Evolutionary conservation across 805 yeast species (phyloP), one percentile per base, ranked within the genome.

Genomic region (Candida ortonii): DNA sequence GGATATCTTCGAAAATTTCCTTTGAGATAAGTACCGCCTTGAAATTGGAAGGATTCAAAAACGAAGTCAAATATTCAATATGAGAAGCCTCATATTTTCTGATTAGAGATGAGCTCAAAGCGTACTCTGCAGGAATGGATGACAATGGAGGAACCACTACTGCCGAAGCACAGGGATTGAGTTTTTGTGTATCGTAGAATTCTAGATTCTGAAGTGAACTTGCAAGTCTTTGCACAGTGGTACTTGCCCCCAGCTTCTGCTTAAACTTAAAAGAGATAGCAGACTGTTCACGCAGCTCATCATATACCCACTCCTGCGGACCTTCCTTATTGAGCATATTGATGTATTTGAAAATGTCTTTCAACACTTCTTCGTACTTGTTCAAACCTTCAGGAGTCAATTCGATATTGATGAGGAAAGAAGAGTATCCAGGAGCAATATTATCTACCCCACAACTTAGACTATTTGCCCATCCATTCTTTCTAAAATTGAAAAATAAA

Each of bases 261-360:
- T 70, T 76, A 55, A 86, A 93, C 55, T 78, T 80, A 63, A 90
- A 90, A 43, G 74, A 71, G 41, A 85, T 73, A 30, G 70, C 70
- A 14, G 87, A 70, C 50, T 84, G 76, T 33, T 78, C 81, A 42
- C 71, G 70, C 33, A 87, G 59, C 60, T 90, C 98, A n/a, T 77
- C 66, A 63, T 73, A 84, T 16, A 88, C 67, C 89, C 94, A 85
- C 47, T 78, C 65, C 49, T 84, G 80, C 1, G 95, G 90, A 6
- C 76, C 74, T 8, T 70, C 66, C 5, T 57, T 44, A 30, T 60
- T 56, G 20, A 90, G 54, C 67, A 89, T 59, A 42, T 75, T 70
- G 33, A 93, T 62, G 59, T 87, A 93, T 53, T 84, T 83, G 59
- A 90, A 90, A 2, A 77, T 60, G 23, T 72, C 65, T 24, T 64